Evolutionary conservation across 176 grass and related monocot species (phyloP).

Genomic region (Aegilops umbellulata): DNA sequence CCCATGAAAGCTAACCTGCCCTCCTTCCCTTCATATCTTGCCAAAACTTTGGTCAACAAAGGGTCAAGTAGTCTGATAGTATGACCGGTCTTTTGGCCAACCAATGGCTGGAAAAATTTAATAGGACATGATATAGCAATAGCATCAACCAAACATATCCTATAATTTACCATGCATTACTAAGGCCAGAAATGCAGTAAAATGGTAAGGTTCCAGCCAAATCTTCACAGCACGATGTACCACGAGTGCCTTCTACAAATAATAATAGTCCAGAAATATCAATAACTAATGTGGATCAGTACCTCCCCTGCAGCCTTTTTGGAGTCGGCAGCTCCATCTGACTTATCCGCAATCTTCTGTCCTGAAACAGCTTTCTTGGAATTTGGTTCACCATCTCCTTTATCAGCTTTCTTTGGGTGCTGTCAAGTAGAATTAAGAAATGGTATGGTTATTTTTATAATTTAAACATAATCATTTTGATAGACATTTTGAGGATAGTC

Average conservation of each 20-base stretch:
- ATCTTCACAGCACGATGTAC: conserved; percentile 18
- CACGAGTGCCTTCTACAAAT: background rate
- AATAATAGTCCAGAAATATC: background rate
- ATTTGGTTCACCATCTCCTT: conserved; percentile 44
- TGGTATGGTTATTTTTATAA: background rate
- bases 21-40: background rate
- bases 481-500: background rate
- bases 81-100: background rate
- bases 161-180: conserved; percentile 8
- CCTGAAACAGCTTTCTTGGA: conserved; percentile 57
- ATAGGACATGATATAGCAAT: background rate
- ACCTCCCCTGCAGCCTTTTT: conserved; percentile 58
- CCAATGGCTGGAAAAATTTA: background rate
- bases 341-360: conserved; percentile 48
- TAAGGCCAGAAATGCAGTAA: background rate
- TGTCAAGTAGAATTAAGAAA: conserved; percentile 25
- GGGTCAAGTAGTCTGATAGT: background rate
- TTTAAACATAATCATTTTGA: background rate
- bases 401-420: conserved; percentile 64
- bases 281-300: background rate
- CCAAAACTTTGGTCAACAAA: background rate
- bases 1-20: background rate
- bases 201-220: background rate
- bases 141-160: background rate
- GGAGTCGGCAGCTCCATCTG: conserved; percentile 30